Conservation (phyloP, 75 land plant genomes). For the Selaginella moellendorffii region DNA sequence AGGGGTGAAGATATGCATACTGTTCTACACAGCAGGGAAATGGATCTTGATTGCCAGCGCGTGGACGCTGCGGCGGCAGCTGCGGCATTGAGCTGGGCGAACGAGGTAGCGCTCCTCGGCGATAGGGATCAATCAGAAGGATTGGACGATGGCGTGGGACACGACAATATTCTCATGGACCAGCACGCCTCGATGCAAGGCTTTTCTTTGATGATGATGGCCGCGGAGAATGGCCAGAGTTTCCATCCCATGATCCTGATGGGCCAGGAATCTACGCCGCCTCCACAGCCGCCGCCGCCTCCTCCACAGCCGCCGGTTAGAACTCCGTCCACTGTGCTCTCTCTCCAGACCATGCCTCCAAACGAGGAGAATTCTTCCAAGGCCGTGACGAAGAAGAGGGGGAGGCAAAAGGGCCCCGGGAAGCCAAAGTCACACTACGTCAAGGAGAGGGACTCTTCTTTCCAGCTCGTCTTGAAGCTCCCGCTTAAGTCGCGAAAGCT, state of each 20-base stretch:
- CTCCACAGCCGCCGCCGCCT: too few species aligned
- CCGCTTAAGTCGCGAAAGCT: conserved; percentile 12
- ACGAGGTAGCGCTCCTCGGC: background rate
- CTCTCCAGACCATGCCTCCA: background rate
- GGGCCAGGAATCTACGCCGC: too few species aligned
- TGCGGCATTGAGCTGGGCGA: background rate
- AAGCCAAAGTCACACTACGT: conserved; percentile 1
- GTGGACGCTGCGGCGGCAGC: too few species aligned
- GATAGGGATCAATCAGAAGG: background rate
- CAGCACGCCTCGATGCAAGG: background rate
- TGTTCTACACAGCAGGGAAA: too few species aligned
- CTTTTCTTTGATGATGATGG: background rate
- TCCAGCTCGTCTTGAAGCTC: conserved; percentile 7
- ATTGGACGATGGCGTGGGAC: background rate
- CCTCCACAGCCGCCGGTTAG: background rate
- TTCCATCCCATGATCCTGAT: background rate
- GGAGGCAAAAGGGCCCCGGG: background rate
- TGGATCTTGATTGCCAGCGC: too few species aligned
- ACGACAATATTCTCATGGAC: background rate
- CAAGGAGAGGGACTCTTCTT: conserved; percentile 5
- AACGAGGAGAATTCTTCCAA: background rate
- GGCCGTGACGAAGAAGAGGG: background rate
- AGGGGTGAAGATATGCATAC: too few species aligned
- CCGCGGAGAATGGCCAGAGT: background rate
- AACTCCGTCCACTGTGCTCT: background rate